Base-by-base conservation (phyloP, 2,329 filamentous ascomycete genomes). In the Fusarium luffae region DNA sequence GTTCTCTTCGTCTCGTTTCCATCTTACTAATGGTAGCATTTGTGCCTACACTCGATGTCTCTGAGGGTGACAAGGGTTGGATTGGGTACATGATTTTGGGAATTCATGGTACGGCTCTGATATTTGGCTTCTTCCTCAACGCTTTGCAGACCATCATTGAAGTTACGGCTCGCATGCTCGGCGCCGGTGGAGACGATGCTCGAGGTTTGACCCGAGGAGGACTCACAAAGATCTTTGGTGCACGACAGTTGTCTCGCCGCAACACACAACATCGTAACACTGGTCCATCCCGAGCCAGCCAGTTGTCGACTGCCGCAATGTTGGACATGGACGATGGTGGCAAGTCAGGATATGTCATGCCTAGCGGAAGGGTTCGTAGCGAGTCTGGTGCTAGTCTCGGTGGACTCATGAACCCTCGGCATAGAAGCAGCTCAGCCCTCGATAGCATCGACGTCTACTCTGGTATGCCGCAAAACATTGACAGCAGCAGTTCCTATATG, bases 121-220 rank as follows among this genome's bases (percentile, higher is more conserved):
- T 97, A 5, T 93, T 98, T 74, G 95, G 93, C 3, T 99, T 98
- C 82, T 93, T 98, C 78, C 84, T 99, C 56, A 97, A 97, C 77
- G 92, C 96, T 2, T 78, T 97, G 9, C 94, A 97, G 77, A 98
- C 95, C 0, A 86, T 97, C 43, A 87, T 98, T 42, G 96, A 99
- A 79, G 93, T 99, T 11, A 84, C 90, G 51, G 94, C 94, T 27
- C 88, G 95, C 55, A 84, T 96, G 75, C 87, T 92, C 27, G 95
- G 95, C 40, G 94, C 92, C 32, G 96, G 94, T 50, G 91, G 90
- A 23, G 92, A 95, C 71, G 89, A 91, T 70, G 84, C 86, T 41
- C 86, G 85, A 54, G 90, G 90, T 41, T 88, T 92, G 69, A 89
- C 90, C 52, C 85, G 93, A 77, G 95, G 96, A 75, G 95, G 94